phyloP scores from a whole-genome alignment of 768 basidiomycete genomes.

The Termitomyces sp. region DNA sequence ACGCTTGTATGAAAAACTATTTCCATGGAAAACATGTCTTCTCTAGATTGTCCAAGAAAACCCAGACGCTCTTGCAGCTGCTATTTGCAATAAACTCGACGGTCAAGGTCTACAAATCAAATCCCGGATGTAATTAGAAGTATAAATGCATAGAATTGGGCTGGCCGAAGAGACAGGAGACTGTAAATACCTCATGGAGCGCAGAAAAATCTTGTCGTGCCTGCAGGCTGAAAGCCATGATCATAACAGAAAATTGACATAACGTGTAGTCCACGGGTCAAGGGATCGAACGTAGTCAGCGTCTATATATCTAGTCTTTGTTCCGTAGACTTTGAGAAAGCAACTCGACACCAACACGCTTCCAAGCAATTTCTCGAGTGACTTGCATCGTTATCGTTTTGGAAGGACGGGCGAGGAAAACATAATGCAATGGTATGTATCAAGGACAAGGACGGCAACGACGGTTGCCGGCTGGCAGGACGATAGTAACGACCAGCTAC shows the following conservation, averaged over 20 bases:
- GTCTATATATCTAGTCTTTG: no score
- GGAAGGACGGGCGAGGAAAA: no score
- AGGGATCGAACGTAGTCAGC: not conserved
- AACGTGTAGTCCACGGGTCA: no score
- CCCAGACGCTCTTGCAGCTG: constrained; percentile 20
- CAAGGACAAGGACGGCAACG: no score
- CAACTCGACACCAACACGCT: no score
- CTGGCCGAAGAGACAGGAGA: not conserved
- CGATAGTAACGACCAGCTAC: no score
- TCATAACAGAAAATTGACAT: no score
- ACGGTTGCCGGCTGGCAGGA: no score
- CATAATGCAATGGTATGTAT: no score
- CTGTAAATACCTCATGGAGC: not conserved
- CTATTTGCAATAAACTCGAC: constrained; percentile 18
- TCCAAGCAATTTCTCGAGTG: not conserved
- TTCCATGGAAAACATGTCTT: not conserved
- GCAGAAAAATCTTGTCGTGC: no score
- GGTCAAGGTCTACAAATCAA: not conserved
- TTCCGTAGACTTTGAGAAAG: not conserved
- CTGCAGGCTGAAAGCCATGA: no score
- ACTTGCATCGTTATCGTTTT: no score
- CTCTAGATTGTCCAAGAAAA: constrained; percentile 24
- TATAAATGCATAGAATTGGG: not conserved
- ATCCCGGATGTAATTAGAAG: constrained; percentile 9
- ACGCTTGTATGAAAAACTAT: not conserved